A percentile compares a stretch with the other conserved stretches of the same genome.
These are phyloP conservation scores for Sphaerobolus stellatus DNA, from an alignment of 1,284 basidiomycete species.

Conservation along the genomic window DNA sequence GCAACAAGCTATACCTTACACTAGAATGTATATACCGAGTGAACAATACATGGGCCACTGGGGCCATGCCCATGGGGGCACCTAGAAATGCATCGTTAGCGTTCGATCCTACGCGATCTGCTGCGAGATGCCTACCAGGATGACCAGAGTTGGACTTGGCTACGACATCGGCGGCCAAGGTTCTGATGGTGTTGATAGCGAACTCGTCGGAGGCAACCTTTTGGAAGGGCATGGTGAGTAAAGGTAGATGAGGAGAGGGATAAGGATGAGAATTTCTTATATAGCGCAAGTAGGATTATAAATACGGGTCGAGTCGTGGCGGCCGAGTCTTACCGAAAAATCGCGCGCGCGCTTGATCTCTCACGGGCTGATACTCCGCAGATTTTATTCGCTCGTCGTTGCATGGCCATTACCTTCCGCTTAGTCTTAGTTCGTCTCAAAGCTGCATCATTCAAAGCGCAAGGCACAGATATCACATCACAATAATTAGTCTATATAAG, in stretches of 20 bases:
- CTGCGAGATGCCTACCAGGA: slow-evolving; percentile 55
- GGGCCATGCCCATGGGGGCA: slow-evolving; percentile 92
- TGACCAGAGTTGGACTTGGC: slow-evolving; percentile 89
- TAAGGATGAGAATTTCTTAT: not conserved
- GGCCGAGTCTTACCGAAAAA: too few species aligned
- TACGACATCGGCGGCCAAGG: slow-evolving; percentile 71
- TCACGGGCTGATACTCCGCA: too few species aligned
- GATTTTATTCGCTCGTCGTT: not conserved
- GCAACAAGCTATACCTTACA: not conserved
- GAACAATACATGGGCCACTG: slow-evolving; percentile 85
- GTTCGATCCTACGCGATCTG: not conserved
- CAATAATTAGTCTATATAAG: too few species aligned
- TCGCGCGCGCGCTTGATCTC: too few species aligned
- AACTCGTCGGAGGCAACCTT: slow-evolving; percentile 50
- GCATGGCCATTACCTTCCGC: not conserved
- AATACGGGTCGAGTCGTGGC: too few species aligned
- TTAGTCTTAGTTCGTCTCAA: too few species aligned
- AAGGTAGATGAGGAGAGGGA: slow-evolving; percentile 19
- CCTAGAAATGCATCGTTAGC: slow-evolving; percentile 39
- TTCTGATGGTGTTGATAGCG: slow-evolving; percentile 67
- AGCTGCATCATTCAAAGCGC: too few species aligned
- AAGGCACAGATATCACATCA: too few species aligned
- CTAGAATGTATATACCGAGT: slow-evolving; percentile 52
- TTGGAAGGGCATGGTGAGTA: slow-evolving; percentile 48
- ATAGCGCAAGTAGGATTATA: not conserved